Conservation (phyloP, 2,329 filamentous ascomycete genomes). For the Cercospora citrullina region DNA sequence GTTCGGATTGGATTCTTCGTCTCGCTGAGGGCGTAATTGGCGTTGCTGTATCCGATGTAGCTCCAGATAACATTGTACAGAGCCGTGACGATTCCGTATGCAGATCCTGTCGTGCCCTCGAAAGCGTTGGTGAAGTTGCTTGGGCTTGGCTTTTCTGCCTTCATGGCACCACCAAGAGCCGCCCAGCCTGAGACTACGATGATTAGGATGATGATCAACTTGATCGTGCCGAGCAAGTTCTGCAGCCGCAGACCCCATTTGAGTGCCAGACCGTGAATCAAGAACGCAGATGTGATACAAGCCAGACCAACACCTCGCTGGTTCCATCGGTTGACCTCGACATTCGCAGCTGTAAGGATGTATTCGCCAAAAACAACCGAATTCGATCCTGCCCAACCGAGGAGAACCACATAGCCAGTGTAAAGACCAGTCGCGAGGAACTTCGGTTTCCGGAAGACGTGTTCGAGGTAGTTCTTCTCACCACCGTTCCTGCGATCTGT, state of each 20-base stretch:
- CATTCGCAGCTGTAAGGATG: constrained; percentile 64
- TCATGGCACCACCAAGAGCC: constrained; percentile 61
- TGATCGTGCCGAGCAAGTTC: constrained; percentile 65
- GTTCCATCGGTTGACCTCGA: constrained; percentile 66
- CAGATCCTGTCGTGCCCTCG: constrained; percentile 63
- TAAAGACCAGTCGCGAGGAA: constrained; percentile 64
- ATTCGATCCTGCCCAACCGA: constrained; percentile 66
- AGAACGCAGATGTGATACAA: constrained; percentile 64
- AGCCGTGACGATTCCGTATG: constrained; percentile 68
- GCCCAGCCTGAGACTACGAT: constrained; percentile 61
- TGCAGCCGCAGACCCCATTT: constrained; percentile 68
- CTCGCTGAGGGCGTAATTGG: constrained; percentile 55
- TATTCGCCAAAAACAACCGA: constrained; percentile 71
- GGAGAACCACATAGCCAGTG: constrained; percentile 60
- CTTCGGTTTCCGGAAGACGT: constrained; percentile 53
- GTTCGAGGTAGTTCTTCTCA: constrained; percentile 54
- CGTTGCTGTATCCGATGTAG: constrained; percentile 68
- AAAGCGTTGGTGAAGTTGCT: constrained; percentile 66
- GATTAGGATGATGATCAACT: constrained; percentile 64
- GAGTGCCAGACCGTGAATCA: constrained; percentile 64
- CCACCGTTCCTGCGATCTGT: constrained; percentile 55
- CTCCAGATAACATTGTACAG: constrained; percentile 72
- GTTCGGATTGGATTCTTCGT: constrained; percentile 43
- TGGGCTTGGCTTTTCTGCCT: constrained; percentile 55
- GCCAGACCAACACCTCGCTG: constrained; percentile 66